Evolutionary conservation across 352 stramenopile genomes (phyloP), one percentile per base, ranked within the genome.

Genomic region (Phytophthora europaea): DNA sequence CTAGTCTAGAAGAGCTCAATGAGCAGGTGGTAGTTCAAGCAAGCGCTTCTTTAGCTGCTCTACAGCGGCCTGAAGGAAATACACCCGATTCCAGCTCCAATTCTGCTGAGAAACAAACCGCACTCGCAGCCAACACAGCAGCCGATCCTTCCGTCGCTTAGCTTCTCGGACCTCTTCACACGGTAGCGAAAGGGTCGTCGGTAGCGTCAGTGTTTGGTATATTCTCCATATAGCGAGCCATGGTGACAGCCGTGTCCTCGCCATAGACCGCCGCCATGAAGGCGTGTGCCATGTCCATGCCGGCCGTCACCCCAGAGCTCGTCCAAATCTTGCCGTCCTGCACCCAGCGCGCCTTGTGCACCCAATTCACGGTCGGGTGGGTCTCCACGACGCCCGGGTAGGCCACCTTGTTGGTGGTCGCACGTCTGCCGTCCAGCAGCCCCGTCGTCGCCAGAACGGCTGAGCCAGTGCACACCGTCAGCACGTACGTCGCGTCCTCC

Each of bases 371-470:
- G 1, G 40, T 65, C n/a, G 79, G 79, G 20, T 80, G 64, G 18
- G 67, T 45, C 18, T 65, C 22, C 23, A 73, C 72, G 31, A 92
- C 72, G 7, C 78, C 47, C 16, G 75, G 57, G 63, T 84, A 90
- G 31, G 65, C 74, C 31, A 87, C 72, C 61, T 92, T 92, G 79
- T 92, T 92, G 65, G 84, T 90, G n/a, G 84, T 92, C 47, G 84
- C 82, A 50, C 59, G 65, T 31, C 77, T 80, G 18, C 72, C 77
- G 38, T 84, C 81, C 28, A 92, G 54, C 16, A 85, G 70, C 6
- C 82, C 84, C 7, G 79, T 80, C 10, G 75, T 67, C 7, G 76
- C 82, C 50, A 92, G 67, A 38, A 90, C 76, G 1, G 70, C 70
- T 1, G 80, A 80, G 3, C 84, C 84, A 22, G 84, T 90, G 71